Evolutionary conservation across 2,329 filamentous ascomycete genomes (phyloP).

Genomic region (Aurifilum marmelostoma): DNA sequence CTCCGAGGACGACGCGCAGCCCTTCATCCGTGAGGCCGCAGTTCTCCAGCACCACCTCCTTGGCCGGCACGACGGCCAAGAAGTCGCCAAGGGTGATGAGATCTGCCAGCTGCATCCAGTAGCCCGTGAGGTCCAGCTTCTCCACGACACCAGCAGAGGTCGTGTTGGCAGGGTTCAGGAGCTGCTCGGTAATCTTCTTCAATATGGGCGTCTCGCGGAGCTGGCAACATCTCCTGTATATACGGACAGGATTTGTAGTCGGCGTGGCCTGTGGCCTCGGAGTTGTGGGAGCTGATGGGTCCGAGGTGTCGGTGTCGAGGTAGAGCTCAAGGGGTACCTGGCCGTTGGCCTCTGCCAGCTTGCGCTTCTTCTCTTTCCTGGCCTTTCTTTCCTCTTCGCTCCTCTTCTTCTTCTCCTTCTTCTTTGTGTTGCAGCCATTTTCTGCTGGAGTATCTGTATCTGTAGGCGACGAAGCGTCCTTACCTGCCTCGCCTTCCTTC

Average conservation of each 20-base stretch:
- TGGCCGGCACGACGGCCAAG: constrained; percentile 88
- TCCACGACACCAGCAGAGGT: constrained; percentile 74
- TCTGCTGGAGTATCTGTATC: constrained; percentile 21
- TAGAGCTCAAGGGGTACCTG: constrained; percentile 82
- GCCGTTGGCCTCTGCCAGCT: constrained; percentile 85
- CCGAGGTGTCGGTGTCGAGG: constrained; percentile 66
- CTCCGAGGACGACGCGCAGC: constrained; percentile 82
- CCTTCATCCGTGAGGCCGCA: constrained; percentile 87
- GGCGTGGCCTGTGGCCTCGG: constrained; percentile 67
- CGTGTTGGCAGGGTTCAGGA: constrained; percentile 70
- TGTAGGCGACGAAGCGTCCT: constrained; percentile 19
- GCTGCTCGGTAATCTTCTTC: constrained; percentile 88
- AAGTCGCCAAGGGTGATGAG: constrained; percentile 89
- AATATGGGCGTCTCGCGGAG: constrained; percentile 89
- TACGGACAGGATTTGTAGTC: constrained; percentile 87
- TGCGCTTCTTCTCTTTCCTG: constrained; percentile 84
- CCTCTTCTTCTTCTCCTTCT: constrained; percentile 95
- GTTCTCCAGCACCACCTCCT: constrained; percentile 83
- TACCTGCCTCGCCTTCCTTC: constrained; percentile 38
- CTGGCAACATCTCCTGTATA: constrained; percentile 94
- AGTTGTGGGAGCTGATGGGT: constrained; percentile 36
- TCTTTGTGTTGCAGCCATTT: constrained; percentile 54
- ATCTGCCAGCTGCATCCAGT: constrained; percentile 81
- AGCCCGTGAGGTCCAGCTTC: constrained; percentile 82
- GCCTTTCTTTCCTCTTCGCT: constrained; percentile 93